Evolutionary conservation across 345 rosid species (phyloP).

Genomic region (Populus deltoides): DNA sequence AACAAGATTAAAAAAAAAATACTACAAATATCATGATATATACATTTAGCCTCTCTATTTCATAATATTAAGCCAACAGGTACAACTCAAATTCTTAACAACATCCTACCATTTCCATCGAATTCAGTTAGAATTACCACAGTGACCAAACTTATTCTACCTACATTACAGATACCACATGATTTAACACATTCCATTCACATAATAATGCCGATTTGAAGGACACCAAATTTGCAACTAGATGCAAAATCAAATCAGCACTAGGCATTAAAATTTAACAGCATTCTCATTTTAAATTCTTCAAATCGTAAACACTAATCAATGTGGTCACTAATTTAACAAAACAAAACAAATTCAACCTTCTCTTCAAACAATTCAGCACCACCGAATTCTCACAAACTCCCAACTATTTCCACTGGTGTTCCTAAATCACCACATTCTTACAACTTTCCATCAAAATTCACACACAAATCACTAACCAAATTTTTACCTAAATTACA

Average conservation of each 20-base stretch:
- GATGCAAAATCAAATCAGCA: background rate
- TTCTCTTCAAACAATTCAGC: too few species aligned
- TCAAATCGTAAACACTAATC: background rate
- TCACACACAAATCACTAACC: background rate
- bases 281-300: background rate
- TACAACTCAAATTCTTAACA: background rate
- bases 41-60: background rate
- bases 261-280: background rate
- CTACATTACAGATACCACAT: background rate
- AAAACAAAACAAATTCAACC: background rate
- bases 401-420: background rate
- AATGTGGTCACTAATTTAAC: background rate
- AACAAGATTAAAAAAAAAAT: background rate
- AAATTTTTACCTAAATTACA: background rate
- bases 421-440: background rate
- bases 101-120: background rate
- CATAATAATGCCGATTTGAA: background rate
- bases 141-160: background rate
- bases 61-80: background rate
- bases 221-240: background rate
- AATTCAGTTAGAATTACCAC: background rate
- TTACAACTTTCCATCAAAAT: background rate
- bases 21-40: background rate
- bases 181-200: background rate
- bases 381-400: background rate